phyloP scores from a whole-genome alignment of 164 flowering plant species.

The Magnolia officinalis region DNA sequence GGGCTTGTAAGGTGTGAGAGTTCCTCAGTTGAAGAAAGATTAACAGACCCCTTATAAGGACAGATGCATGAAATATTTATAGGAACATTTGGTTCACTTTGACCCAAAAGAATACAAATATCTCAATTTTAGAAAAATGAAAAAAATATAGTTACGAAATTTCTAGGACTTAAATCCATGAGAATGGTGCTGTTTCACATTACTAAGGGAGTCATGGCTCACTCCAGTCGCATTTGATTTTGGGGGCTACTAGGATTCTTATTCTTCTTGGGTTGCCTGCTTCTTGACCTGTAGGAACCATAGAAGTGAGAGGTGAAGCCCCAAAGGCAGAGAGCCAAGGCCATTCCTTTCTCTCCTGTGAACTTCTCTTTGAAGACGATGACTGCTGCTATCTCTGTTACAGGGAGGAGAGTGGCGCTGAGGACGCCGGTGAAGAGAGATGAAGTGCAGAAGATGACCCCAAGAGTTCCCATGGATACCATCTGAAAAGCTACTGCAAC shows the following conservation, averaged over 20 bases:
- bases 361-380: conserved; percentile 19
- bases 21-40: no score
- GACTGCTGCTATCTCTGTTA: conserved; percentile 15
- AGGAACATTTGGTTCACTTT: no score
- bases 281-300: conserved; percentile 14
- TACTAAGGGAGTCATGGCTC: no score
- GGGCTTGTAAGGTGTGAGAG: no score
- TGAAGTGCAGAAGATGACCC: conserved; percentile 14
- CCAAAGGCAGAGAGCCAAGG: conserved; percentile 16
- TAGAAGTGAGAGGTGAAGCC: conserved; percentile 22
- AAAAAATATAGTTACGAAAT: no score
- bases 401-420: conserved; percentile 14
- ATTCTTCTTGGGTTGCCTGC: not conserved
- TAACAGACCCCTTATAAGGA: no score
- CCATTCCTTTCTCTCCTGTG: conserved; percentile 20
- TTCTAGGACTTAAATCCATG: no score
- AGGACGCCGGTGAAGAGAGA: conserved; percentile 15
- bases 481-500: conserved; percentile 9
- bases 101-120: no score
- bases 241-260: not conserved
- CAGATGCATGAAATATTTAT: no score
- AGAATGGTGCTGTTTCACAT: no score
- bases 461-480: conserved; percentile 11
- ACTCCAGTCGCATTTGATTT: no score
- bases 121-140: no score